Evolutionary conservation across 1,139 yeast species (phyloP), one percentile per base, ranked within the genome.

Genomic region (Debaryomycetaceae sp.): DNA sequence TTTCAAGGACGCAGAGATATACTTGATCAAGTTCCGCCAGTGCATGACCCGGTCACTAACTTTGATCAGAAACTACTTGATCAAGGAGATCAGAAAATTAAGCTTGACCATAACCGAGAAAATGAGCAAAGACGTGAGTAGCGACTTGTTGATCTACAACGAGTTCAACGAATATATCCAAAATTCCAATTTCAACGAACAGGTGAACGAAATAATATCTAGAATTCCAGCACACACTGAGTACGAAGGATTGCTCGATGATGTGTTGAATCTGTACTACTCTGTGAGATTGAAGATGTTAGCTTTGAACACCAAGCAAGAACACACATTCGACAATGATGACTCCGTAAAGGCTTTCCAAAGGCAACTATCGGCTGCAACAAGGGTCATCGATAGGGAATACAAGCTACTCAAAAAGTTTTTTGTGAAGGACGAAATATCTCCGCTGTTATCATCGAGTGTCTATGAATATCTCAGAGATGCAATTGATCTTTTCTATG

Each of bases 31-130:
- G 48, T 88, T 87, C 64, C 78, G 89, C 48, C 96, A 88, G 55
- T 88, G 97, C 57, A 76, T 90, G 78, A 84, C 95, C 1, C 76
- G 97, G 48, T 84, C 96, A 0, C 72, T 90, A 45, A 82, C 95
- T 0, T 70, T 93, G 51, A 79, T 89, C 22, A 78, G 85, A 51
- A 87, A 85, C 53, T 87, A 82, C 58, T 68, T 87, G 47, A 74
- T 75, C 24, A 75, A 71, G 39, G 77, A 77, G 39, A 60, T 90
- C 40, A 80, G 76, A 46, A 70, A 68, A 14, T 60, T 80, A 2
- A 72, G 75, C 36, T 64, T 63, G 23, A 76, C 71, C 7, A 70
- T 85, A 33, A 60, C 64, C 13, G 54, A 50, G 38, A 70, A 66
- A 45, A 6, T 34, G 6, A 48, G 48, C 24, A 49, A 50, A 20